phyloP scores from a whole-genome alignment of 2,329 filamentous ascomycete species.

The Colletotrichum theobromicola region DNA sequence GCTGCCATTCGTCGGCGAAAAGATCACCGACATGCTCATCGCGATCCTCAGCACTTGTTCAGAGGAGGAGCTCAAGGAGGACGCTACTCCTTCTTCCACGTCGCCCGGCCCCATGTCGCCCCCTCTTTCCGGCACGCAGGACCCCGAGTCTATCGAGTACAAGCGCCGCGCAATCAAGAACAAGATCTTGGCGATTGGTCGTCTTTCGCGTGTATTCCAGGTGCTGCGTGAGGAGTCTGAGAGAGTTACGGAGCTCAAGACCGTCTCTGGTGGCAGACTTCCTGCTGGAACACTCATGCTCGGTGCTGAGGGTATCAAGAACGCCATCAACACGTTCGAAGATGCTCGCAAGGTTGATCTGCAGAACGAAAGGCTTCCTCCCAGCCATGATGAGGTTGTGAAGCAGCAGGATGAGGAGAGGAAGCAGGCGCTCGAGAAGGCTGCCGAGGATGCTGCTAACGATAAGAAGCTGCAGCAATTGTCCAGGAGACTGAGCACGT shows the following conservation, averaged over 20 bases:
- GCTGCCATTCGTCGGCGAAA: constrained; percentile 96
- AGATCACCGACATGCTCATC: constrained; percentile 99
- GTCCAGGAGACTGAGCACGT: constrained; percentile 95
- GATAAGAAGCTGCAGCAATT: constrained; percentile 86
- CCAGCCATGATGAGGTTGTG: constrained; percentile 88
- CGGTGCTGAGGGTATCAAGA: constrained; percentile 97
- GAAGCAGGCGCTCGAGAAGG: constrained; percentile 83
- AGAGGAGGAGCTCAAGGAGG: constrained; percentile 96
- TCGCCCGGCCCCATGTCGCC: constrained; percentile 78
- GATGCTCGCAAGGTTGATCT: constrained; percentile 96
- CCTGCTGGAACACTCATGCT: constrained; percentile 97
- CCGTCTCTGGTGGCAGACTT: constrained; percentile 87
- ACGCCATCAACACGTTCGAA: constrained; percentile 95
- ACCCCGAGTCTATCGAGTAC: constrained; percentile 88
- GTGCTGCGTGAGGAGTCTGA: constrained; percentile 97
- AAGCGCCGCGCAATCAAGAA: constrained; percentile 99
- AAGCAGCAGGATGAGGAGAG: constrained; percentile 83
- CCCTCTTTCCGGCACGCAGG: constrained; percentile 61
- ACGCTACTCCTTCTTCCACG: constrained; percentile 75
- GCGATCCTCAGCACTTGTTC: constrained; percentile 98
- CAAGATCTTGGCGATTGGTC: constrained; percentile 97
- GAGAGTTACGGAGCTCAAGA: constrained; percentile 96
- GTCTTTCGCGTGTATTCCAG: constrained; percentile 96
- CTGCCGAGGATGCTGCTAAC: constrained; percentile 87
- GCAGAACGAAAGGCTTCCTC: constrained; percentile 94